A percentile compares a stretch with the other conserved stretches of the same genome.
Evolutionary conservation across 2,329 filamentous ascomycete species (phyloP).

Genomic region (Acrocalymma vagum): DNA sequence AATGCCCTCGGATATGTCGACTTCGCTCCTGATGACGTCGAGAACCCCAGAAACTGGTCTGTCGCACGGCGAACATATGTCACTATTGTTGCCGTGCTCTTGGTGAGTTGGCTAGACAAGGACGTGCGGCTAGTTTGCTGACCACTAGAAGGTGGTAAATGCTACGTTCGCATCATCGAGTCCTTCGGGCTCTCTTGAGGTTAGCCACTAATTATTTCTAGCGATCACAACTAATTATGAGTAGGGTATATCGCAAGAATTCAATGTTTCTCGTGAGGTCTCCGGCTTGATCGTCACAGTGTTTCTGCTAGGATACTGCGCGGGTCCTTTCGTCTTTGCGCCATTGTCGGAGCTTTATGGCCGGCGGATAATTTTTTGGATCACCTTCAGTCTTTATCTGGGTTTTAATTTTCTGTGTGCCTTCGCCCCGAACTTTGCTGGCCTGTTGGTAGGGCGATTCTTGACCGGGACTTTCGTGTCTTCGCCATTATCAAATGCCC

Average conservation of each 20-base stretch:
- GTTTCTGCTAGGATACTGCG: conserved; percentile 71
- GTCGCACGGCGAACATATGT: conserved; percentile 10
- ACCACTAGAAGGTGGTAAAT: no score
- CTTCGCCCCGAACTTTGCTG: conserved; percentile 63
- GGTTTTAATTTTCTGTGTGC: conserved; percentile 64
- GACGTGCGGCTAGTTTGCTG: no score
- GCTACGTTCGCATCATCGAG: conserved; percentile 12
- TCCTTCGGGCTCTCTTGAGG: conserved; percentile 6
- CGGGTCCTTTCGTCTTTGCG: conserved; percentile 69
- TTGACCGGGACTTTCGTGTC: conserved; percentile 64
- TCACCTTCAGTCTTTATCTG: conserved; percentile 48
- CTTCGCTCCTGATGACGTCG: conserved; percentile 4
- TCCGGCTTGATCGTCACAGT: conserved; percentile 68
- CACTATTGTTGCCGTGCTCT: conserved; percentile 2
- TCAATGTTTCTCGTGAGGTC: conserved; percentile 11
- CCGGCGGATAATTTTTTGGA: conserved; percentile 62
- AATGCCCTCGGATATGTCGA: conserved; percentile 7
- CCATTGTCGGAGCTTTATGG: conserved; percentile 73
- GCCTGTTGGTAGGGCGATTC: conserved; percentile 63
- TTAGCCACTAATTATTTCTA: no score
- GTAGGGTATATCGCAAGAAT: conserved; percentile 4
- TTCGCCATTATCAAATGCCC: conserved; percentile 53
- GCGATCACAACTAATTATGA: no score
- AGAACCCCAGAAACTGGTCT: conserved; percentile 11
- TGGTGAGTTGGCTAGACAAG: no score